Conservation (phyloP, 192 early-diverging fungal genomes). For the Coemansia sp. region DNA sequence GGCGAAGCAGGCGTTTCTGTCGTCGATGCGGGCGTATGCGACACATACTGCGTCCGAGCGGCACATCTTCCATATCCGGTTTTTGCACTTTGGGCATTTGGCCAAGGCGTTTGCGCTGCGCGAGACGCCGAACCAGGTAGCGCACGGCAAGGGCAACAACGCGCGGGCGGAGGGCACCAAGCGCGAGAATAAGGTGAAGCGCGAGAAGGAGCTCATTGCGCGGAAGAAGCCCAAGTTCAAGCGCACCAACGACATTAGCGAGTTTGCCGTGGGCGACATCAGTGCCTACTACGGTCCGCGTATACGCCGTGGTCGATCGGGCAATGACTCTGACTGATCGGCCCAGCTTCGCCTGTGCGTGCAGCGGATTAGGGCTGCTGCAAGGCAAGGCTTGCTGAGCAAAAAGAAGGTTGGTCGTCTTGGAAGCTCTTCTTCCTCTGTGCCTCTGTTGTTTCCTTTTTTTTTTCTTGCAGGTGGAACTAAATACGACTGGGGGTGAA, state of each 20-base stretch:
- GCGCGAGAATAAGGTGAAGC: conserved; percentile 35
- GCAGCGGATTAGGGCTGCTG: conserved; percentile 16
- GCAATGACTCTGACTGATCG: no score
- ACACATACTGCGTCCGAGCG: conserved; percentile 81
- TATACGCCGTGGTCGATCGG: no score
- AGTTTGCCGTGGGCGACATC: conserved; percentile 49
- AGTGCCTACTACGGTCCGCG: conserved; percentile 43
- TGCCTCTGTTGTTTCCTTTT: no score
- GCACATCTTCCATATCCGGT: conserved; percentile 90
- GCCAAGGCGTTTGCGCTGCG: conserved; percentile 96
- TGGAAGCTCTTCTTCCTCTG: no score
- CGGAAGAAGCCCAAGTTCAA: conserved; percentile 43
- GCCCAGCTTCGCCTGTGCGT: no score
- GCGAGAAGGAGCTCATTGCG: conserved; percentile 31
- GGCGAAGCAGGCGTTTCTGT: conserved; percentile 78
- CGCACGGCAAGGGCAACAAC: conserved; percentile 48
- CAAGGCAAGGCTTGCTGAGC: no score
- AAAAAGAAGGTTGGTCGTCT: no score
- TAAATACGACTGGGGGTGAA: no score
- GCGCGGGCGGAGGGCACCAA: conserved; percentile 22
- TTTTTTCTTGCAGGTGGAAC: no score
- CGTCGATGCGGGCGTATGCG: conserved; percentile 88
- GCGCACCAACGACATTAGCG: conserved; percentile 48
- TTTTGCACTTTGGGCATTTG: conserved; percentile 93
- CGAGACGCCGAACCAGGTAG: conserved; percentile 75